These are phyloP conservation scores for Rhizopogon vinicolor DNA, from an alignment of 768 basidiomycete species.

Conservation along the genomic window DNA sequence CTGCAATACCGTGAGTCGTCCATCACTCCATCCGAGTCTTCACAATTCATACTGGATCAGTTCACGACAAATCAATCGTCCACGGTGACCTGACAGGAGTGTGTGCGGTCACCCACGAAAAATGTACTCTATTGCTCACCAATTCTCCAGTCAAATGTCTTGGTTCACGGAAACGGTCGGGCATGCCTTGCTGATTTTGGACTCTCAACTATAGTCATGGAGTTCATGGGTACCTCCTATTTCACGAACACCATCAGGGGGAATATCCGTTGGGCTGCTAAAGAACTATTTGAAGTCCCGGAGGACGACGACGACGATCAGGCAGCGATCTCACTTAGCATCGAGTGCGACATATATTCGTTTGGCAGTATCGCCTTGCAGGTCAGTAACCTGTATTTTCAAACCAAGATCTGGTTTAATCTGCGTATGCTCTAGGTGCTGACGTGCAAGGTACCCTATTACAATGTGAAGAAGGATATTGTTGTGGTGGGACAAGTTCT, in stretches of 20 bases:
- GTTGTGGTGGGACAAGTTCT: no score
- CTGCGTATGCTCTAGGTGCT: background rate
- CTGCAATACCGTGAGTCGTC: no score
- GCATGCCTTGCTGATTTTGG: no score
- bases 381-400: constrained; percentile 8
- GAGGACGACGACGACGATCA: no score
- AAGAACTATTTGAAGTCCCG: constrained; percentile 26
- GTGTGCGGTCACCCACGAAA: background rate
- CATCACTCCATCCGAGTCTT: background rate
- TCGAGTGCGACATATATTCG: constrained; percentile 34
- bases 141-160: constrained; percentile 4
- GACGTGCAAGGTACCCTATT: background rate
- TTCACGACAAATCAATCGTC: background rate
- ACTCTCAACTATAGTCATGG: constrained; percentile 33
- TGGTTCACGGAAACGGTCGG: constrained; percentile 27
- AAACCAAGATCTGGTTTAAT: no score
- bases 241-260: constrained; percentile 24
- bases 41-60: background rate
- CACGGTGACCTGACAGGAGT: constrained; percentile 5
- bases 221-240: constrained; percentile 22
- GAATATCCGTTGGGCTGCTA: constrained; percentile 41
- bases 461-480: background rate
- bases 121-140: background rate
- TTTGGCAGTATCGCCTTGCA: constrained; percentile 32
- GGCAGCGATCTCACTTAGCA: no score